A percentile compares a stretch with the other conserved stretches of the same genome.
Evolutionary conservation across 208 protist genomes (phyloP).

Genomic region (Trichomonas tenax): DNA sequence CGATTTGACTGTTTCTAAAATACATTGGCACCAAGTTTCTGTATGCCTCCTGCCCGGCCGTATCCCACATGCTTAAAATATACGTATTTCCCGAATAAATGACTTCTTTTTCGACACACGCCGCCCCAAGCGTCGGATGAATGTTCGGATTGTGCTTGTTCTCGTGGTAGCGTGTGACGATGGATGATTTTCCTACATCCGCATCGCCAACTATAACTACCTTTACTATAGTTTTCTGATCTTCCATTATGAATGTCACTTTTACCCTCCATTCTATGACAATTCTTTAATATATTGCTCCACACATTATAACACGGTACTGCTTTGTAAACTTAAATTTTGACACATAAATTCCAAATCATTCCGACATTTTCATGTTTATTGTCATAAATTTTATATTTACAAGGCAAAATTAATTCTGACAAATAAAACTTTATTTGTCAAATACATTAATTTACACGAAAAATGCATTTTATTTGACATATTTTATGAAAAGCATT

Average conservation of each 20-base stretch:
- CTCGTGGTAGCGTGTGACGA: not conserved
- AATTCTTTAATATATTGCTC: too few relatives aligned
- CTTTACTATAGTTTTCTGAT: not conserved
- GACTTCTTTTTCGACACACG: not conserved
- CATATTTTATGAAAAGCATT: too few relatives aligned
- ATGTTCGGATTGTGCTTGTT: not conserved
- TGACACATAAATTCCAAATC: too few relatives aligned
- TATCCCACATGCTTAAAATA: not conserved
- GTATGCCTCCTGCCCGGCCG: not conserved
- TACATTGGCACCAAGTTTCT: not conserved
- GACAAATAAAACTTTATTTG: too few relatives aligned
- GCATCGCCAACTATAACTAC: not conserved
- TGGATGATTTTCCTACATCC: not conserved
- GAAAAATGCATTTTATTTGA: too few relatives aligned
- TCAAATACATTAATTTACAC: too few relatives aligned
- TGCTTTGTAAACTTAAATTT: too few relatives aligned
- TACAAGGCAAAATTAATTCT: too few relatives aligned
- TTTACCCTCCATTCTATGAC: too few relatives aligned
- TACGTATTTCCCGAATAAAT: not conserved
- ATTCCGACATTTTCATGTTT: too few relatives aligned
- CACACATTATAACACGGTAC: too few relatives aligned
- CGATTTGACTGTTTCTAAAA: not conserved
- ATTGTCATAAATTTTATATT: too few relatives aligned
- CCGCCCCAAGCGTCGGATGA: not conserved
- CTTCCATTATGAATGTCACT: not conserved